Base-by-base conservation (phyloP, 1,284 basidiomycete species). In the Microbotryum silenes-acaulis region DNA sequence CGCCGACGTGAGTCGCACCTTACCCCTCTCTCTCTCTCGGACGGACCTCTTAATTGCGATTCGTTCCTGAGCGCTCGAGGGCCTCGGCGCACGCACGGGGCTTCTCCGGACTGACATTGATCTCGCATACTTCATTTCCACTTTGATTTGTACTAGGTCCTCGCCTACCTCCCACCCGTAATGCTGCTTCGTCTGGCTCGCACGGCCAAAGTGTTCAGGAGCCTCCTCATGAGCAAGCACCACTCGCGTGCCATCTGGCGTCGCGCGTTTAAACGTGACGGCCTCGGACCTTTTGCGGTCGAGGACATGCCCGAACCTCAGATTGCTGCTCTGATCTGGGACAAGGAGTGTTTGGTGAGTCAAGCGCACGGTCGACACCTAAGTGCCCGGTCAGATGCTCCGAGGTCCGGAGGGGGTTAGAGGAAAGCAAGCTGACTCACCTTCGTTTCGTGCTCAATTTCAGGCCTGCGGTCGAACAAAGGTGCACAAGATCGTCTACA, bases 331-430 rank as follows among this genome's bases (percentile, higher is more conserved):
- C 21, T 59, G 27, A 59, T 59, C 23, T 54, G 52, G 58, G 58
- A 59, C 58, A 59, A 59, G 52, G 58, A 59, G 47, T 59, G 58
- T 37, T 21, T 20, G n/a, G 58, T 59, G 18, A 42, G 58, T 31
- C 18, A 9, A 23, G 23, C 48, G 48, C 31, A 12, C 6, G 12
- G 16, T 25, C 23, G 12, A 21, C n/a, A 20, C 27, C 31, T 45
- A 31, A 4, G 8, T 20, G 6, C 9, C 31, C 7, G 8, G 31
- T 31, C 31, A 31, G 27, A 27, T 27, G 27, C 27, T 6, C 6
- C 27, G 27, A 27, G 27, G 6, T 27, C 27, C 27, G 6, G 27
- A 27, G 27, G 27, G 27, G 5, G 27, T 27, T 27, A 27, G 27
- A 27, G 27, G 27, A 27, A 27, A 27, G 27, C 27, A 27, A 27